Evolutionary conservation across 139 green algal species (phyloP).

Genomic region (Astrephomene gubernaculifera): DNA sequence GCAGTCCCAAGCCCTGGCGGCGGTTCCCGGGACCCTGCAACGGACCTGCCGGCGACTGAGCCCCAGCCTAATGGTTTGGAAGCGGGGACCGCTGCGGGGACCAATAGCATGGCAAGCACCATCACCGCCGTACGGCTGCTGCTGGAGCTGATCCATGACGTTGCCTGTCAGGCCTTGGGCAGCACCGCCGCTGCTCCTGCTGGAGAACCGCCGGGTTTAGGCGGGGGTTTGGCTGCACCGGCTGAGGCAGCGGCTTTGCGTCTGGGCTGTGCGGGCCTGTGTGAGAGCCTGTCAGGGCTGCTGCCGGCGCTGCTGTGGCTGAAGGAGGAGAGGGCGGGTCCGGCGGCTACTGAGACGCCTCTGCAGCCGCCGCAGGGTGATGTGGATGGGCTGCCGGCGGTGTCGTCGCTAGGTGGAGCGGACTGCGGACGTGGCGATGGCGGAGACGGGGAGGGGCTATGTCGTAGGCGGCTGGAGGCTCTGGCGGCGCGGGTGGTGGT

Average conservation of each 20-base stretch:
- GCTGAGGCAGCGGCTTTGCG: background rate
- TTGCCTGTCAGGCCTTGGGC: slow-evolving; percentile 19
- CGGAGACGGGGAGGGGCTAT: background rate
- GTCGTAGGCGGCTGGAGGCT: too few relatives aligned
- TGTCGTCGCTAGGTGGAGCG: too few relatives aligned
- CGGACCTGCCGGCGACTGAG: too few relatives aligned
- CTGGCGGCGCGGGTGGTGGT: background rate
- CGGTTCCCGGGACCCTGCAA: too few relatives aligned
- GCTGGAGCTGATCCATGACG: background rate
- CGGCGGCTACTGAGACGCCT: background rate
- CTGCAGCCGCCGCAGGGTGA: too few relatives aligned
- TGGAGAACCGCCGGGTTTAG: background rate
- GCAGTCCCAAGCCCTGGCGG: too few relatives aligned
- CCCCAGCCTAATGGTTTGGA: too few relatives aligned
- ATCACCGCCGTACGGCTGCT: background rate
- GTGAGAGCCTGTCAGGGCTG: slow-evolving; percentile 6
- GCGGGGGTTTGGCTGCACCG: background rate
- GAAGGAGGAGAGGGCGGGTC: background rate
- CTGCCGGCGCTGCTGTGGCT: background rate
- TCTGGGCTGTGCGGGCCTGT: background rate
- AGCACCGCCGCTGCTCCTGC: background rate
- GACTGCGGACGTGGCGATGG: background rate
- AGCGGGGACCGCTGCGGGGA: too few relatives aligned
- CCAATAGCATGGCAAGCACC: too few relatives aligned
- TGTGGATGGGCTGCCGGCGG: background rate